Evolutionary conservation across 768 basidiomycete genomes (phyloP), one percentile per base, ranked within the genome.

Genomic region (Pisolithus orientalis): DNA sequence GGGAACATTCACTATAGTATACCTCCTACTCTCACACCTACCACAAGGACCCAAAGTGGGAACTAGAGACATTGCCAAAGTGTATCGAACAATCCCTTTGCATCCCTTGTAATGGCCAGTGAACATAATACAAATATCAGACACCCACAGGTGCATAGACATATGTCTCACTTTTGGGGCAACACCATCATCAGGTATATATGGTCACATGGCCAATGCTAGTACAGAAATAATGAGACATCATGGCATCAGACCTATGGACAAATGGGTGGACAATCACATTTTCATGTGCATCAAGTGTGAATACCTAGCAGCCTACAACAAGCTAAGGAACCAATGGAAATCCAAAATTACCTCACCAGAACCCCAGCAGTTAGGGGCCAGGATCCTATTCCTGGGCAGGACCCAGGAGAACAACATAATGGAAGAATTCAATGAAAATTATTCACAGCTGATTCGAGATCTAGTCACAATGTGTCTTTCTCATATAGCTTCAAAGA

Each of bases 1-100:
- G 28, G 28, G 28, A 5, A 29, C 28, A 5, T 29, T 29, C 3
- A 1, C 28, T 5, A 29, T 29, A 7, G 8, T 49, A 61, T 42
- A 21, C 40, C 16, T n/a, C 24, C 38, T 61, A 0, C 44, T 61
- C 11, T 51, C 47, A 17, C n/a, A 27, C 3, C 59, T 66, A 0
- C 65, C 66, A 0, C 62, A 59, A 0, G 62, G 60, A 1, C 60
- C 60, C 0, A 59, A 68, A 58, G 61, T 32, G 0, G 59, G 57
- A 0, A 50, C 55, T 0, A 52, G 66, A 0, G 73, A 79, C 32
- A 65, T 78, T 1, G 54, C 65, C 0, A 71, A 75, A 51, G 76
- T 75, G 0, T 77, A 75, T 45, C 54, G 67, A 0, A 68, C 60
- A 3, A 62, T 74, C 0, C 70, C 70, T 1, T 39, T 70, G 0